A percentile compares a stretch with the other conserved stretches of the same genome.
Conservation (phyloP, 768 basidiomycete genomes). For the Pleurotus platypus region DNA sequence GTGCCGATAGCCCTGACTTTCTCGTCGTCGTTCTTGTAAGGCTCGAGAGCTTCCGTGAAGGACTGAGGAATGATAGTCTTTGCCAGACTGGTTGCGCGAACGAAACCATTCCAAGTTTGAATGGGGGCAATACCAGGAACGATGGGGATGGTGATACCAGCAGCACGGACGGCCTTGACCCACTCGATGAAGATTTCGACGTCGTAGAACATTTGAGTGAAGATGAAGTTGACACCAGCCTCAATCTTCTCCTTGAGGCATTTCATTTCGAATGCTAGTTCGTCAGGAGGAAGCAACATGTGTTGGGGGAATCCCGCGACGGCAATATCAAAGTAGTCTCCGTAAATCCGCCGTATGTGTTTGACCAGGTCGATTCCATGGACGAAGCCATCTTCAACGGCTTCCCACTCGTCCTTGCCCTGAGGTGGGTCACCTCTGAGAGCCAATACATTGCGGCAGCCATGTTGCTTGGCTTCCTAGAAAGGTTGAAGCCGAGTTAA, state of each 20-base stretch:
- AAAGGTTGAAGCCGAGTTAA: background rate
- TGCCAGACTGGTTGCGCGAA: conserved; percentile 74
- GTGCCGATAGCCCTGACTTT: conserved; percentile 90
- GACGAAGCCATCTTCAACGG: conserved; percentile 85
- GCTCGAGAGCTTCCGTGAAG: conserved; percentile 76
- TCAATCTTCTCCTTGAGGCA: conserved; percentile 92
- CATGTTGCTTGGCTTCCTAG: conserved; percentile 85
- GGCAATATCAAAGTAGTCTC: conserved; percentile 93
- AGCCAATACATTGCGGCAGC: conserved; percentile 91
- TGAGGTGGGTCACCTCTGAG: conserved; percentile 89
- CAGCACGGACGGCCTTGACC: conserved; percentile 79
- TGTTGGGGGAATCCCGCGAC: conserved; percentile 92
- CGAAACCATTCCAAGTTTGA: conserved; percentile 95
- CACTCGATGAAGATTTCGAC: conserved; percentile 87
- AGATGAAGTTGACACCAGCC: conserved; percentile 88
- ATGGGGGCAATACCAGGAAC: conserved; percentile 94
- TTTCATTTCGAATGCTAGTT: conserved; percentile 73
- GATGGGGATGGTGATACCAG: conserved; percentile 86
- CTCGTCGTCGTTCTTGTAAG: conserved; percentile 89
- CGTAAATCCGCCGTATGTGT: conserved; percentile 80
- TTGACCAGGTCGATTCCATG: conserved; percentile 90
- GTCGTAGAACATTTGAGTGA: conserved; percentile 99
- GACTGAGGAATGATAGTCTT: conserved; percentile 74
- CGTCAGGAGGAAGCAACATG: conserved; percentile 66
- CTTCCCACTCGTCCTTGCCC: conserved; percentile 89